Evolutionary conservation across 108 stramenopile species (phyloP), one percentile per base, ranked within the genome.

Genomic region (Discostella stelligeroides): DNA sequence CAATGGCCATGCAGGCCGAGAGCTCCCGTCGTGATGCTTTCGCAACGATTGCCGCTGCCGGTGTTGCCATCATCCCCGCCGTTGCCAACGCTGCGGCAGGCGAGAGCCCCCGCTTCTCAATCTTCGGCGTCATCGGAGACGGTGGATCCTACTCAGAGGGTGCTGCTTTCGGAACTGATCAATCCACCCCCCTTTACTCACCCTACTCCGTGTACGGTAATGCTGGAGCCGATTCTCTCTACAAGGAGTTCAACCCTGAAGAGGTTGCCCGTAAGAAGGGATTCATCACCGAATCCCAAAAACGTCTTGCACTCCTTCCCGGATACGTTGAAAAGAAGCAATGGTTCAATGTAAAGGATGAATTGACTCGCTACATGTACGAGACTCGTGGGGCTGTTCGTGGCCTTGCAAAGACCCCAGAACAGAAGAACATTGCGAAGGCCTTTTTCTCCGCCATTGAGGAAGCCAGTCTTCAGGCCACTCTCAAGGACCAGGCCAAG

Each of bases 291-390:
- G 92, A 94, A 63, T 79, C 92, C 71, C 63, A 69, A 62, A 84
- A 83, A 64, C 92, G 92, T 70, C 84, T 94, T 50, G 14, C 47
- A 23, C 82, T 79, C 29, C 62, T 94, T 30, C 84, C 85, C 29
- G 84, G 62, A 46, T 94, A 90, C 85, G 75, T 86, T 72, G 86
- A 73, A 47, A 88, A 80, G 84, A 88, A 86, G 76, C 66, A 91
- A 73, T 94, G 92, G 92, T 91, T 85, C 88, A 84, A 94, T 47
- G 92, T 94, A 66, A 82, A 66, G 46, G 77, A 83, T 58, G 92
- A 94, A 73, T 83, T 94, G 72, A 81, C 77, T 77, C 90, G 92
- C 66, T 94, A 90, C 88, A 94, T 94, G 92, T 89, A 91, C 82
- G 92, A 94, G 69, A 94, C 92, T 73, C 92, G 92, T 82, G 84